Evolutionary conservation across 1,284 basidiomycete genomes (phyloP).

Genomic region (Rhizoctonia solani): DNA sequence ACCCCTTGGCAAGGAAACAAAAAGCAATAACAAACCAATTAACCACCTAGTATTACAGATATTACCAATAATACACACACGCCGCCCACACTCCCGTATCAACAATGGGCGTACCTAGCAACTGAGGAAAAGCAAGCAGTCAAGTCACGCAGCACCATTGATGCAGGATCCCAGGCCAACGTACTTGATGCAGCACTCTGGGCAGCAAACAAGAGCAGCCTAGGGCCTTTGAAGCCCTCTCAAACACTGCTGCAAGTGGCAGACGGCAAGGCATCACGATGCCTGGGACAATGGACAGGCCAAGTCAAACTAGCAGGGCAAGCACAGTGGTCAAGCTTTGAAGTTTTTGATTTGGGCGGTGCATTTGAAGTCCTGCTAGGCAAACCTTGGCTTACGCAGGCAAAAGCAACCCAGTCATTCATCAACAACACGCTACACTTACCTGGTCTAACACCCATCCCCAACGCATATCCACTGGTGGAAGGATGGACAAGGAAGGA

Average conservation of each 20-base stretch:
- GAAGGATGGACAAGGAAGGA: background rate
- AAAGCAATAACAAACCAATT: background rate
- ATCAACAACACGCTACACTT: slow-evolving; percentile 39
- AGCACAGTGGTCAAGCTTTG: slow-evolving; percentile 40
- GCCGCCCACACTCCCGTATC: background rate
- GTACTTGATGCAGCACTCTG: slow-evolving; percentile 42
- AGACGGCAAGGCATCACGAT: slow-evolving; percentile 43
- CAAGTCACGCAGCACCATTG: slow-evolving; percentile 19
- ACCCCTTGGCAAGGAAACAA: background rate
- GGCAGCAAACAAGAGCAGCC: slow-evolving; percentile 34
- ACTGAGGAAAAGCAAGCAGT: background rate
- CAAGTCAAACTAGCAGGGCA: slow-evolving; percentile 39
- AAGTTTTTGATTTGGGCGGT: slow-evolving; percentile 46
- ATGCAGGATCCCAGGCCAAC: slow-evolving; percentile 46
- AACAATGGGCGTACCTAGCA: background rate
- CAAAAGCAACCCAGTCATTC: slow-evolving; percentile 44
- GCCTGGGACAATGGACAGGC: slow-evolving; percentile 43
- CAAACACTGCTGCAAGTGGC: slow-evolving; percentile 43
- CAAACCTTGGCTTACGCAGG: slow-evolving; percentile 43
- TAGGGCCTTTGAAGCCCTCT: slow-evolving; percentile 39
- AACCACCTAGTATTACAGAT: background rate
- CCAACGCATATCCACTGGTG: slow-evolving; percentile 29
- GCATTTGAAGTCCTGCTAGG: slow-evolving; percentile 46
- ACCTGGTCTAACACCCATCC: background rate
- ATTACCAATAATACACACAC: background rate